Base-by-base conservation (phyloP, 768 basidiomycete species). In the Hygrocybe coccinea region DNA sequence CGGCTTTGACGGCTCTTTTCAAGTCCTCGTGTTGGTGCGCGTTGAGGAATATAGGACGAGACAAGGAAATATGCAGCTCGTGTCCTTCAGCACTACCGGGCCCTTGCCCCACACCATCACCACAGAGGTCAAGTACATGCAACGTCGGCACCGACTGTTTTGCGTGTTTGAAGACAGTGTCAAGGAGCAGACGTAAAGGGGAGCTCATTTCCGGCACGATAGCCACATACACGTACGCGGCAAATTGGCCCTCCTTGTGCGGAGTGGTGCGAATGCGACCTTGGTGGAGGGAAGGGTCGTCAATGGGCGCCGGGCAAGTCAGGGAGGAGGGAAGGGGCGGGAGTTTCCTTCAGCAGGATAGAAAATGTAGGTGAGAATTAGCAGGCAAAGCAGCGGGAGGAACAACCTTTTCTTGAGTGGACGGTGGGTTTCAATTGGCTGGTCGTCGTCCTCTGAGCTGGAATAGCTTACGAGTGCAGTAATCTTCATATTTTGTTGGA, bases 171-270 rank as follows among this genome's bases (percentile, higher is more conserved):
- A 84, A 59, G 1, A 79, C 77, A 15, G 76, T 73, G 55, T 73
- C 66, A 22, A 88, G 59, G 11, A 84, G 59, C 22, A 70, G 68
- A 58, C 74, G 70, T 45, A 91, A 69, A 12, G 71, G 60, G 17
- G 79, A 76, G 33, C 62, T 66, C 37, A 65, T 73, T 47, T 72
- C 68, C 25, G 87, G 60, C 52, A 65, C 60, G 64, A 95, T 63
- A 0, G 85, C 80, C 10, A 91, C 74, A 65, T 87, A 95, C 52
- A 94, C 78, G 71, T 95, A 83, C 3, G 87, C 76, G 1, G 85
- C 84, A 66, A 82, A 95, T 64, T 95, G 92, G 0, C 95, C 95
- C 11, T 91, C 87, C 3, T 92, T 83, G 65, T 91, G 90, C 2
- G 91, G 91, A 1, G 75, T 76, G 0, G 83, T 76, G 29, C 95